Base-by-base conservation (phyloP, 768 basidiomycete species). In the Xerocomellus chrysenteron region DNA sequence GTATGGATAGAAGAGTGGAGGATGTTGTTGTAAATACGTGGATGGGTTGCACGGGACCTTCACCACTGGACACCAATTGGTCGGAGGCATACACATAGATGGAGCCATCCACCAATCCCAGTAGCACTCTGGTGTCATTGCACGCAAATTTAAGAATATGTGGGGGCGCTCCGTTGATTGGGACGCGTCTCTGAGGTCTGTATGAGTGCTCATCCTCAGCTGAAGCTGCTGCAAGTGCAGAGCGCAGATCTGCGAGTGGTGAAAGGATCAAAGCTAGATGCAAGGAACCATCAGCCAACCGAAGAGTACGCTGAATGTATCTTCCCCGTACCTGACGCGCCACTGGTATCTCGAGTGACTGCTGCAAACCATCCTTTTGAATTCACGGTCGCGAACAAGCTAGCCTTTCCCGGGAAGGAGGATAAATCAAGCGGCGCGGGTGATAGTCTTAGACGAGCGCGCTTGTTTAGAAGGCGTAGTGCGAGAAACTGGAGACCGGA, bases 361-460 rank as follows among this genome's bases (percentile, higher is more conserved):
- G 88, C 87, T 45, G 82, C 86, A 69, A 91, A 92, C 83, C 85
- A 91, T 30, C 83, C 86, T 59, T 75, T 80, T 13, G 75, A 71
- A 65, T 85, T 88, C 3, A 84, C 78, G 3, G 81, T 75, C 4
- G 83, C 79, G 60, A 92, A 82, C 17, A 87, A 74, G 51, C 72
- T 78, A 40, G 80, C 82, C 26, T 79, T 76, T 7, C 78, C 71
- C 2, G 75, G 73, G 42, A 77, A 60, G 1, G 70, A 48, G 17
- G 79, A 64, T 21, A 80, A 72, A 59, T 77, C 73, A 30, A 86
- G 69, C 1, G 79, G 73, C 17, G 78, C 64, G 2, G 78, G 72
- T 14, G 90, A 92, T 9, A 92, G 68, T 47, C 78, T 76, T 42
- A 88, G 75, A 59, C 90, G 86, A 36, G 82, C 73, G 48, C 84